Evolutionary conservation across 139 green algal species (phyloP), one percentile per base, ranked within the genome.

Genomic region (Choricystis sp.): DNA sequence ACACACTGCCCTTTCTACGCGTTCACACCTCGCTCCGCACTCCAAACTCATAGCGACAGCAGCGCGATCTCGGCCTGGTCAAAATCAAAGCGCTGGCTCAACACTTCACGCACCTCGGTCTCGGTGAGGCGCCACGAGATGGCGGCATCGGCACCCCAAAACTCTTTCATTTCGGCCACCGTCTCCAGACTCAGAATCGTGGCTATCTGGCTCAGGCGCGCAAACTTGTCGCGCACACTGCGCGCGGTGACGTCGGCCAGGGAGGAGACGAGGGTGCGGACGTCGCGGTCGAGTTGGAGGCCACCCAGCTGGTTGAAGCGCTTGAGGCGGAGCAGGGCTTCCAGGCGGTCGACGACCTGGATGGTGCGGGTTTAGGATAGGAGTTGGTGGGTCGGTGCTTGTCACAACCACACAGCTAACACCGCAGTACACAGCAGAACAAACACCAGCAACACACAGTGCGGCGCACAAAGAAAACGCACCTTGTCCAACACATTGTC

Each of bases 301-400:
- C 91, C 91, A 16, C 91, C 91, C 63, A 97, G 80, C 76, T 96
- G 91, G 57, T 81, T 96, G 77, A 97, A 97, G 19, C 61, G 64
- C 77, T 96, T 96, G 70, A 86, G 74, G 14, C 60, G 49, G 56
- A 95, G 66, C 23, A 84, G 66, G 14, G 80, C 89, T 69, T 97
- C 90, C 49, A 97, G 49, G 2, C 91, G 72, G 56, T 59, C 56
- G 56, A 59, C 56, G 22, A 19, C 56, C n/a, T 56, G 48, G 19
- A 19, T n/a, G 48, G 48, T n/a, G 48, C 48, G 19, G 19, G 48
- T 56, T n/a, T n/a, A n/a, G n/a, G n/a, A n/a, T n/a, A n/a, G n/a
- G n/a, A n/a, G n/a, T n/a, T n/a, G n/a, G n/a, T n/a, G n/a, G n/a
- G n/a, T n/a, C n/a, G n/a, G n/a, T n/a, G n/a, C n/a, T n/a, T n/a